A percentile compares a stretch with the other conserved stretches of the same genome.
These are phyloP conservation scores for Aspergillus sp. DNA, from an alignment of 2,329 filamentous ascomycete genomes.

Conservation along the genomic window DNA sequence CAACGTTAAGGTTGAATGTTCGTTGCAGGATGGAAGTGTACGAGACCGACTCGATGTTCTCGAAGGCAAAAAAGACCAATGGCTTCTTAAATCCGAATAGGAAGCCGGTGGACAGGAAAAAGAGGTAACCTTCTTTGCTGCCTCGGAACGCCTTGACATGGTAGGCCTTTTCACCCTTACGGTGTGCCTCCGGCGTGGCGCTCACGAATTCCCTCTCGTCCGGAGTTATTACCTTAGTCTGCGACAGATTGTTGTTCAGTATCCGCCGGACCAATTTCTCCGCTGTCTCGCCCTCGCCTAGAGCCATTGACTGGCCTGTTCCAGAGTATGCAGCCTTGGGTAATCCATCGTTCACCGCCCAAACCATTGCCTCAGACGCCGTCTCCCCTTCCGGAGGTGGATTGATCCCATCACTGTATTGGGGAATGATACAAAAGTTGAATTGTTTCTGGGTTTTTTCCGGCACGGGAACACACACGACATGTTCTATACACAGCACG, in stretches of 20 bases:
- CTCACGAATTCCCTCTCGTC: constrained; percentile 52
- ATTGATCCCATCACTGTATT: constrained; percentile 43
- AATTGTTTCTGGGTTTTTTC: constrained; percentile 57
- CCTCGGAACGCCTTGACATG: constrained; percentile 57
- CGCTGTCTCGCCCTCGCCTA: constrained; percentile 39
- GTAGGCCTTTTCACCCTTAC: constrained; percentile 55
- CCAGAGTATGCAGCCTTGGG: constrained; percentile 39
- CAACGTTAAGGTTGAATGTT: constrained; percentile 57
- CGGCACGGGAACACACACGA: constrained; percentile 55
- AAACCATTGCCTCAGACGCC: constrained; percentile 50
- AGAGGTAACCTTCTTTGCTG: constrained; percentile 59
- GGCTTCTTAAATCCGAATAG: constrained; percentile 61
- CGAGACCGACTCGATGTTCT: constrained; percentile 50
- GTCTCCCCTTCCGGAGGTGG: constrained; percentile 34
- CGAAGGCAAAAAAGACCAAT: constrained; percentile 54
- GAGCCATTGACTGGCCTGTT: constrained; percentile 37
- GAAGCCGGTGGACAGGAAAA: constrained; percentile 54
- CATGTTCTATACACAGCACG: constrained; percentile 36
- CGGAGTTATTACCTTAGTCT: constrained; percentile 45
- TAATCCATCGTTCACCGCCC: constrained; percentile 49
- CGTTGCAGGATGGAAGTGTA: constrained; percentile 58
- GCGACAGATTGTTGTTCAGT: constrained; percentile 43
- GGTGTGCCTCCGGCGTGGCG: constrained; percentile 51
- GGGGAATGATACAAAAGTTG: constrained; percentile 54
- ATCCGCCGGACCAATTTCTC: constrained; percentile 36